Evolutionary conservation across 2,329 filamentous ascomycete genomes (phyloP).

Genomic region (Graphiopsis chlorocephala): DNA sequence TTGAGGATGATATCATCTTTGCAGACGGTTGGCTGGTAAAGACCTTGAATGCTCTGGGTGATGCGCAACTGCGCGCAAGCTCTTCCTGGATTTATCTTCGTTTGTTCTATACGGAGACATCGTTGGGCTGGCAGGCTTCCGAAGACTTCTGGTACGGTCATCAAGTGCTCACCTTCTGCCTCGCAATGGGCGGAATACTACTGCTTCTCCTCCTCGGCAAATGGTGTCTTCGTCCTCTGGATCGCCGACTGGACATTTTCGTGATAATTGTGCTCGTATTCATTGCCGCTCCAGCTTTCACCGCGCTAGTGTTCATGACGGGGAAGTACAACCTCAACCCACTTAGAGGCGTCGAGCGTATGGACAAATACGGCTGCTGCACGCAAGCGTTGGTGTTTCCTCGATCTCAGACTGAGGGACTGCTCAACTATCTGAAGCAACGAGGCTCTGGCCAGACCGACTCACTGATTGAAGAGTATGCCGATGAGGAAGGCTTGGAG

Average conservation of each 20-base stretch:
- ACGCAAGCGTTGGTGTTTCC: slow-evolving; percentile 37
- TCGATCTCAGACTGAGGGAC: slow-evolving; percentile 12
- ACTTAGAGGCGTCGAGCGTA: slow-evolving; percentile 14
- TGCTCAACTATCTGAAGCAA: slow-evolving; percentile 19
- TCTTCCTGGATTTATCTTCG: slow-evolving; percentile 33
- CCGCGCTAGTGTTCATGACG: slow-evolving; percentile 20
- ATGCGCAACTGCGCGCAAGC: neutral
- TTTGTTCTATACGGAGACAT: slow-evolving; percentile 37
- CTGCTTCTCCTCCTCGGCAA: slow-evolving; percentile 8
- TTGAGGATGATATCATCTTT: neutral
- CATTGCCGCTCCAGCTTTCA: slow-evolving; percentile 19
- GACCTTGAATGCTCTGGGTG: neutral
- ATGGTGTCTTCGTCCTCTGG: neutral
- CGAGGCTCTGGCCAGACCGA: slow-evolving; percentile 23
- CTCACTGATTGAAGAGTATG: slow-evolving; percentile 22
- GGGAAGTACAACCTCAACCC: slow-evolving; percentile 21
- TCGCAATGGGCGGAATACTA: slow-evolving; percentile 14
- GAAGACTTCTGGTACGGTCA: slow-evolving; percentile 15
- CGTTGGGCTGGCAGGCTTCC: slow-evolving; percentile 15
- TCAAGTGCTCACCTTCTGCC: slow-evolving; percentile 21
- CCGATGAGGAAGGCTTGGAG: slow-evolving; percentile 9
- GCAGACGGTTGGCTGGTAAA: neutral
- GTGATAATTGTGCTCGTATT: slow-evolving; percentile 4
- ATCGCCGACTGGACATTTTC: slow-evolving; percentile 12
- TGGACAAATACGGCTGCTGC: slow-evolving; percentile 32